Evolutionary conservation across 139 green algal genomes (phyloP).

Genomic region (Haematococcus sp.): DNA sequence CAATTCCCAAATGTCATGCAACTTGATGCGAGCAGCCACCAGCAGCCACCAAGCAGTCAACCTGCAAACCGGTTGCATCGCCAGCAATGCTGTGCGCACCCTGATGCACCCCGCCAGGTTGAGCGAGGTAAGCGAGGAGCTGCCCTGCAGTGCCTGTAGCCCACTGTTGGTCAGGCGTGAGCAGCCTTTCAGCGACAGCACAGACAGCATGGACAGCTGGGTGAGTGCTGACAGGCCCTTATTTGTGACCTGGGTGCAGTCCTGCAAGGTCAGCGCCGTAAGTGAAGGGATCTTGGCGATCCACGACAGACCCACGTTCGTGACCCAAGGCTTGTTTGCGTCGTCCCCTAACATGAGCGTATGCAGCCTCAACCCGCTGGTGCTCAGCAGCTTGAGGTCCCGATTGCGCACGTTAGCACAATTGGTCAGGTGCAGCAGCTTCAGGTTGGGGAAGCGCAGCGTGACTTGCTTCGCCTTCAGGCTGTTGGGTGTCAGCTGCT

Average conservation of each 20-base stretch:
- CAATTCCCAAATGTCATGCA: no score
- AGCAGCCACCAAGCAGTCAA: no score
- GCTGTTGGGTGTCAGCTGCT: slow-evolving; percentile 25
- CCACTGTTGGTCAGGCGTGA: slow-evolving; percentile 38
- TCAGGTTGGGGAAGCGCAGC: slow-evolving; percentile 33
- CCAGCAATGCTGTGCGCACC: not conserved
- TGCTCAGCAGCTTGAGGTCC: slow-evolving; percentile 29
- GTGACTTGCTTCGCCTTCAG: slow-evolving; percentile 23
- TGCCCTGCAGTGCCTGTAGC: slow-evolving; percentile 25
- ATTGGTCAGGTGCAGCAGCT: slow-evolving; percentile 30
- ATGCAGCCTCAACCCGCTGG: slow-evolving; percentile 11
- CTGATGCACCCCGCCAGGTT: slow-evolving; percentile 35
- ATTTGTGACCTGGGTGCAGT: slow-evolving; percentile 40
- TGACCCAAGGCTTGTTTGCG: slow-evolving; percentile 36
- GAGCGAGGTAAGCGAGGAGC: slow-evolving; percentile 20
- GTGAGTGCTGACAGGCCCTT: slow-evolving; percentile 16
- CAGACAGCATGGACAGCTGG: slow-evolving; percentile 13
- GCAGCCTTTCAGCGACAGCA: slow-evolving; percentile 39
- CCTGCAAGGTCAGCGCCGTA: slow-evolving; percentile 39
- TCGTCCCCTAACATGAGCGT: slow-evolving; percentile 45
- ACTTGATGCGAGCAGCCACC: no score
- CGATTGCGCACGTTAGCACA: slow-evolving; percentile 38
- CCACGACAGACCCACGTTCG: slow-evolving; percentile 24
- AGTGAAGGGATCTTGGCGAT: slow-evolving; percentile 24
- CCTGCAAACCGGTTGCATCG: not conserved